A percentile compares a stretch with the other conserved stretches of the same genome.
These are phyloP conservation scores for Pichia kluyveri DNA, from an alignment of 805 yeast genomes.

Conservation along the genomic window DNA sequence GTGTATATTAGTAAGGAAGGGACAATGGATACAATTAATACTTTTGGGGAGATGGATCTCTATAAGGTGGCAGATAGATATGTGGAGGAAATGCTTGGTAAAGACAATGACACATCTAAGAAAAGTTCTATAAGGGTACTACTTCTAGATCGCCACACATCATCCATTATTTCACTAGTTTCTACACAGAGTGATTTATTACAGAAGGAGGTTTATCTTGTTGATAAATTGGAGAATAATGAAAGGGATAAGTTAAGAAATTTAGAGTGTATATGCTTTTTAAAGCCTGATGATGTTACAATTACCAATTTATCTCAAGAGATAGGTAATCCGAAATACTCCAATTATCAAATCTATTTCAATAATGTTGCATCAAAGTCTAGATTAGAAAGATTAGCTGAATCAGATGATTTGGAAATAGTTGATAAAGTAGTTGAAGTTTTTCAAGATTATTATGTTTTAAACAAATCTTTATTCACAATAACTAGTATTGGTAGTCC, in stretches of 20 bases:
- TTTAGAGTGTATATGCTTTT: slow-evolving; percentile 69
- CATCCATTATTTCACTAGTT: slow-evolving; percentile 77
- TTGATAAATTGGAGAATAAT: slow-evolving; percentile 57
- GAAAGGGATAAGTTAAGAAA: slow-evolving; percentile 66
- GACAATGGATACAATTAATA: no score
- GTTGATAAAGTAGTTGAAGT: slow-evolving; percentile 71
- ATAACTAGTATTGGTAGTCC: slow-evolving; percentile 24
- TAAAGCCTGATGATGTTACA: slow-evolving; percentile 63
- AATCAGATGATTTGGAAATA: slow-evolving; percentile 78
- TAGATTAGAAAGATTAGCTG: slow-evolving; percentile 80
- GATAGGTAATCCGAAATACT: slow-evolving; percentile 69
- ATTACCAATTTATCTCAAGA: slow-evolving; percentile 56
- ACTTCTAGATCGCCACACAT: slow-evolving; percentile 70
- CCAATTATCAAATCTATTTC: slow-evolving; percentile 68
- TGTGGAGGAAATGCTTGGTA: slow-evolving; percentile 28
- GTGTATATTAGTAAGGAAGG: no score
- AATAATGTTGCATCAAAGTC: slow-evolving; percentile 67
- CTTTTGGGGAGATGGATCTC: slow-evolving; percentile 31
- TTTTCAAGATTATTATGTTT: slow-evolving; percentile 72
- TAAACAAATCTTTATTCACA: slow-evolving; percentile 54
- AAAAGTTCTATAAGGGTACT: slow-evolving; percentile 53
- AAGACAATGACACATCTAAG: slow-evolving; percentile 7
- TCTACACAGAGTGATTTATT: slow-evolving; percentile 81
- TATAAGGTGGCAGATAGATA: slow-evolving; percentile 38
- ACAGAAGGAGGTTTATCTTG: slow-evolving; percentile 74